Base-by-base conservation (phyloP, 257 asterid genomes). In the Orobanche coerulescens region DNA sequence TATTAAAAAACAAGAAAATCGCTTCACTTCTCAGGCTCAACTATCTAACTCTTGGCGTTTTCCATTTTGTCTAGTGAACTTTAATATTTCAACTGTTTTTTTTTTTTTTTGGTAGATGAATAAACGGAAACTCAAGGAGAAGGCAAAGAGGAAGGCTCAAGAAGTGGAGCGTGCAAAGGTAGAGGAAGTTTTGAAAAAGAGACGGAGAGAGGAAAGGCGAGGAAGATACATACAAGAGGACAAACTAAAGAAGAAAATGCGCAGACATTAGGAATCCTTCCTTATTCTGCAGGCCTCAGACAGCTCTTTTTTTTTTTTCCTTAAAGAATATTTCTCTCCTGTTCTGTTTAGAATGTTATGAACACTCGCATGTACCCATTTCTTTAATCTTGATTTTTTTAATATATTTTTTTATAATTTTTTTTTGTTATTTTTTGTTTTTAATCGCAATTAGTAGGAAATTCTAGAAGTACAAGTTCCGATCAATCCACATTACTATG, bases 161-260 rank as follows among this genome's bases (percentile, higher is more conserved):
- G 94, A 73, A 68, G 81, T 37, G 24, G 80, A 81, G 68, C 79
- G 73, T 68, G 83, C 87, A 23, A 92, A 92, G 76, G 90, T 79
- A 81, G 97, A 92, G 70, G 83, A 50, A 66, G 24, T 92, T 44
- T 78, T 87, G 0, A 92, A 80, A 54, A 92, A 84, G 82, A 86
- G 98, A 55, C 81, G 61, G 70, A 84, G 98, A 51, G 98, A 92
- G 76, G 98, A 92, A 73, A 69, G 95, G 14, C 77, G 85, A 42
- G 97, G 71, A 22, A 86, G 88, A 68, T 92, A 88, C 71, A 75
- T 82, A 14, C 81, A 56, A 62, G 73, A 88, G 80, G 97, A 92
- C 14, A 92, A 88, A 66, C 40, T 58, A 43, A 84, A 81, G 73
- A 92, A 88, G 90, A 92, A 77, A 81, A 63, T 44, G 34, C 90